phyloP scores from a whole-genome alignment of 192 early-diverging fungal genomes.

The Cladochytrium replicatum region DNA sequence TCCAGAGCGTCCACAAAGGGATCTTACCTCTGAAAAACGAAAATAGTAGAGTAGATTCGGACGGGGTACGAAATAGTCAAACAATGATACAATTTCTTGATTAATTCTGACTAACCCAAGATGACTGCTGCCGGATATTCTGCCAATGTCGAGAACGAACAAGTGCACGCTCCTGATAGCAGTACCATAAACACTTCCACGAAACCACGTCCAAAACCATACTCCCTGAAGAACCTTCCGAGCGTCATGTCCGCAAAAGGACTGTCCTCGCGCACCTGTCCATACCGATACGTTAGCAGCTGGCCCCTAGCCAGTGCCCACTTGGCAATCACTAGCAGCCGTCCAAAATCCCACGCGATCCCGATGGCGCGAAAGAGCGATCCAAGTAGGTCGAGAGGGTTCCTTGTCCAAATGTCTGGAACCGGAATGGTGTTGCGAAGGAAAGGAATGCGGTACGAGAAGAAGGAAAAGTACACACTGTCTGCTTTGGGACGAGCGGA shows the following conservation, averaged over 20 bases:
- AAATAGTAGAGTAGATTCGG: not conserved
- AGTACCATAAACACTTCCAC: constrained; percentile 30
- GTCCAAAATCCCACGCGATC: constrained; percentile 19
- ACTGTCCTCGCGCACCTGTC: constrained; percentile 5
- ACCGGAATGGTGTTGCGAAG: constrained; percentile 17
- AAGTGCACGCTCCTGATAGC: constrained; percentile 36
- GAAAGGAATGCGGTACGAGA: constrained; percentile 19
- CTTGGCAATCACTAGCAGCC: constrained; percentile 19
- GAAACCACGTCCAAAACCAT: constrained; percentile 24
- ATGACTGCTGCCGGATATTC: constrained; percentile 27
- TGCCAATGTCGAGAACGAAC: constrained; percentile 25
- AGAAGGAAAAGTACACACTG: constrained; percentile 29
- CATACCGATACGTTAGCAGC: not conserved
- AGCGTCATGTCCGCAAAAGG: constrained; percentile 19
- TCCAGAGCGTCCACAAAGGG: not conserved
- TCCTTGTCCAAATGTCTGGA: constrained; percentile 28
- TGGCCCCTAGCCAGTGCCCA: constrained; percentile 3
- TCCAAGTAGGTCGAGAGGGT: not conserved
- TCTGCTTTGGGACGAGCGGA: constrained; percentile 1
- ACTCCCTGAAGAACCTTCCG: constrained; percentile 18
- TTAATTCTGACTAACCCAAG: constrained; percentile 33
- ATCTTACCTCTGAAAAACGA: constrained; percentile 4
- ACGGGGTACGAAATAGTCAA: too few species aligned
- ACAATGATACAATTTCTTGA: too few species aligned
- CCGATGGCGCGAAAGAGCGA: not conserved